Evolutionary conservation across 495 filamentous ascomycete species (phyloP).

Genomic region (Chaetomidium leptoderma): DNA sequence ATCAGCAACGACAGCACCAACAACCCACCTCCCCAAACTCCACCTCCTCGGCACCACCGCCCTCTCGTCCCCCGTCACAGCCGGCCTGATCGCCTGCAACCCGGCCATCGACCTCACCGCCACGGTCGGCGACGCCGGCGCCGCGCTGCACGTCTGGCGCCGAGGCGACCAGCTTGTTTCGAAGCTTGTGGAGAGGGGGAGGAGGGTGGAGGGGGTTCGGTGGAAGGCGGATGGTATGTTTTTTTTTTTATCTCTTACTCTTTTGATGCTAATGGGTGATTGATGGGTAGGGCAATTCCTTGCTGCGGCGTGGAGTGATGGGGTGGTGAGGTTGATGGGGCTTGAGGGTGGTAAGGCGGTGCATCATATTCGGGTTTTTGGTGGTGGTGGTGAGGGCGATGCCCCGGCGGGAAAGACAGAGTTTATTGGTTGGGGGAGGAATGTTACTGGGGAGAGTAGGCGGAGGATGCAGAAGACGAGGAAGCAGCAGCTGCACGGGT

Average conservation of each 20-base stretch:
- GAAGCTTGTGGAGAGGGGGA: conserved; percentile 44
- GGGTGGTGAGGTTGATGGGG: conserved; percentile 63
- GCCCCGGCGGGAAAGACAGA: conserved; percentile 43
- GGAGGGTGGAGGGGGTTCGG: conserved; percentile 52
- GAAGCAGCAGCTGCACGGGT: conserved; percentile 28
- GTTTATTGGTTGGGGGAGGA: conserved; percentile 70
- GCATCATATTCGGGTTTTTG: conserved; percentile 56
- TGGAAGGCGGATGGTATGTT: conserved; percentile 77
- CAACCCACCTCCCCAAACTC: conserved; percentile 22
- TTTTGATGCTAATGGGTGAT: conserved; percentile 42
- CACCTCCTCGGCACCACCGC: conserved; percentile 42
- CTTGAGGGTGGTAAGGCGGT: conserved; percentile 73
- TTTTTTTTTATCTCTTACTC: conserved; percentile 14
- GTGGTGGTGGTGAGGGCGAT: neutral
- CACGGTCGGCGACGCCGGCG: conserved; percentile 65
- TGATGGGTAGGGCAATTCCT: conserved; percentile 79
- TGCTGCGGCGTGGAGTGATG: conserved; percentile 74
- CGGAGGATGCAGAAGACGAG: neutral
- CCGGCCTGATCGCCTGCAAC: conserved; percentile 62
- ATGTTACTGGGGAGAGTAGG: conserved; percentile 52
- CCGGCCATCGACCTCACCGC: conserved; percentile 78
- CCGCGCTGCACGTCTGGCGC: conserved; percentile 57
- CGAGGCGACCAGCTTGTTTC: conserved; percentile 43
- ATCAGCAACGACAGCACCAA: neutral
- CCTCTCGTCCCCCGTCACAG: conserved; percentile 34